Conservation (phyloP, 257 asterid species). For the Forsythia suspensa region DNA sequence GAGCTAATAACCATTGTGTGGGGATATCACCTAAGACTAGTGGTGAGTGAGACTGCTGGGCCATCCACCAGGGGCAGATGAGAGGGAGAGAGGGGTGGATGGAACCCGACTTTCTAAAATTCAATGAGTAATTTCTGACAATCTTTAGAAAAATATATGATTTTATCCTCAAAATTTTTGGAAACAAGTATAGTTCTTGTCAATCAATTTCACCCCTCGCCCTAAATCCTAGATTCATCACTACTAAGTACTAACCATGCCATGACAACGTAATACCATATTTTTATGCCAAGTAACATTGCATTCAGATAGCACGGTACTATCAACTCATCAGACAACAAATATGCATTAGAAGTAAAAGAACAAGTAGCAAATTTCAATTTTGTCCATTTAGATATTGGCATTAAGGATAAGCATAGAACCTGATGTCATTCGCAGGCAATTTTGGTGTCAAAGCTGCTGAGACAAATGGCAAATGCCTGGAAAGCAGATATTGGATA, state of each 20-base stretch:
- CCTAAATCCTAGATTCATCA: background rate
- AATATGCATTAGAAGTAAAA: background rate
- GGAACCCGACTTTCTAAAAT: background rate
- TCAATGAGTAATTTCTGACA: background rate
- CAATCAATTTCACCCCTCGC: background rate
- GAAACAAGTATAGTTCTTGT: background rate
- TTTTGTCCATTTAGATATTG: background rate
- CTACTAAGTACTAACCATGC: background rate
- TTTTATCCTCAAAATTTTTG: background rate
- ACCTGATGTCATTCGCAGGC: slow-evolving; percentile 80
- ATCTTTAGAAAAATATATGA: no score
- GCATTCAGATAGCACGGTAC: background rate
- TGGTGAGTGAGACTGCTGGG: background rate
- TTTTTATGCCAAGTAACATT: background rate
- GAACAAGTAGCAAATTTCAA: background rate
- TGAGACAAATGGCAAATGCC: slow-evolving; percentile 91
- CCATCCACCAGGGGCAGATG: background rate
- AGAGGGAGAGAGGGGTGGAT: background rate
- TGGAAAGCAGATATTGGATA: slow-evolving; percentile 95
- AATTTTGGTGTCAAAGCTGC: slow-evolving; percentile 92
- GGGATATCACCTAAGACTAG: background rate
- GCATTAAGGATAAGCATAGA: slow-evolving; percentile 4
- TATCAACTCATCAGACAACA: background rate
- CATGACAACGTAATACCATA: background rate
- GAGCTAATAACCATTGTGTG: background rate